Base-by-base conservation (phyloP, 371 early-diverging fungal species). In the Conidiobolus incongruus region DNA sequence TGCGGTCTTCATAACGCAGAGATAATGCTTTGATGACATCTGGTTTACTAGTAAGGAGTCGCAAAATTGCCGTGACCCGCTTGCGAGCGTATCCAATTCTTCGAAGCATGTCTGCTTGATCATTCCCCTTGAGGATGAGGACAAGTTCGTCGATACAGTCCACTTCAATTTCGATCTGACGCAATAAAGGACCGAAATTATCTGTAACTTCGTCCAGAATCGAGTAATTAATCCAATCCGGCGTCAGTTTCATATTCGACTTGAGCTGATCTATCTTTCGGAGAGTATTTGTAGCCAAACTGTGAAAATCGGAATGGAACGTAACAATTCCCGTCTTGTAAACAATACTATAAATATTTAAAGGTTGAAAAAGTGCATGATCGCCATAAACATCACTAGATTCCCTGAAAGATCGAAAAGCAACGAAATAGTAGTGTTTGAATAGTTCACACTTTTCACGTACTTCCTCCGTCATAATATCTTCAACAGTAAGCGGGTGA, bases 91-190 rank as follows among this genome's bases (percentile, higher is more conserved):
- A 65, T 11, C 86, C 88, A 44, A 90, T 86, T 8, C 87, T 65
- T 38, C 80, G 61, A 36, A 90, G 51, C 86, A 90, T 84, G 48
- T 90, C 91, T 0, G 68, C 61, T 44, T 81, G 80, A 44, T 86
- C 88, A 5, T 80, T 75, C 51, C 86, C 85, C 40, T 76, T 73
- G 19, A 94, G 62, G 24, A 89, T 76, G 39, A 96, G 62, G 0
- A 90, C 91, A 6, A 90, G 52, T 28, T 90, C 87, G 50, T 90
- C 91, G 48, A 88, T 84, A 0, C 78, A 64, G 47, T 90, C 88
- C 1, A 86, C 86, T 59, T 90, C 88, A 13, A 75, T 66, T 53
- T 88, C 87, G 41, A 81, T 74, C 10, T 72, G 65, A 16, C 69
- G 61, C 29, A 85, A 70, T 8, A 78, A 49, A 1, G 87, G 85